A percentile compares a stretch with the other conserved stretches of the same genome.
Conservation (phyloP, 2,329 filamentous ascomycete species). For the Sporothrix protearum region DNA sequence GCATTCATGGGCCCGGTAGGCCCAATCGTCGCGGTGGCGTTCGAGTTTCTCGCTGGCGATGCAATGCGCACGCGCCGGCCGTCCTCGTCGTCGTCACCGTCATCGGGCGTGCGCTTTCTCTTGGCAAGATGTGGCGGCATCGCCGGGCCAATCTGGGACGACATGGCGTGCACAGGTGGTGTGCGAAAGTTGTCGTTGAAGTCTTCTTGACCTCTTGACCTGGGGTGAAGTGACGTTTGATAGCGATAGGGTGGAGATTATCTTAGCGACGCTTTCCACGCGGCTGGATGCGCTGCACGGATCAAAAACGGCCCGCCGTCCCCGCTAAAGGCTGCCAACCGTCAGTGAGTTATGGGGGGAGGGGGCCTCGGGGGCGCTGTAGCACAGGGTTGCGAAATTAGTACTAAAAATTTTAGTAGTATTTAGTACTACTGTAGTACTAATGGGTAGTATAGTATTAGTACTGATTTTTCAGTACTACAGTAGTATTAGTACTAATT, state of each 20-base stretch:
- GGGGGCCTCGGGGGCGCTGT: not conserved
- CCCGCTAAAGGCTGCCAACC: not conserved
- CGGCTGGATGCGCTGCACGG: slow-evolving; percentile 2
- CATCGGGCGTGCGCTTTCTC: slow-evolving; percentile 54
- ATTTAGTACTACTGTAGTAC: no score
- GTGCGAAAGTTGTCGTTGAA: not conserved
- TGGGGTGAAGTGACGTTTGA: not conserved
- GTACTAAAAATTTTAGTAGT: no score
- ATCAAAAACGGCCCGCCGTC: slow-evolving; percentile 24
- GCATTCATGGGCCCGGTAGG: slow-evolving; percentile 37
- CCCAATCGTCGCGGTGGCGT: not conserved
- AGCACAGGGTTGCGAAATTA: no score
- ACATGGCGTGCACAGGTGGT: slow-evolving; percentile 36
- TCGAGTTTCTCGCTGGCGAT: not conserved
- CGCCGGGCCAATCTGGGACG: slow-evolving; percentile 68
- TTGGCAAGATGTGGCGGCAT: slow-evolving; percentile 65
- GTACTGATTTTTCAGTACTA: no score
- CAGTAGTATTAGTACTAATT: no score
- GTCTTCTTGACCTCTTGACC: not conserved
- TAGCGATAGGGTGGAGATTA: not conserved
- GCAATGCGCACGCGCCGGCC: slow-evolving; percentile 18
- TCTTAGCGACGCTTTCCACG: slow-evolving; percentile 3
- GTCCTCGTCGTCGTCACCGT: slow-evolving; percentile 39
- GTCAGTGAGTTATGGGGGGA: not conserved
- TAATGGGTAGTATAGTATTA: no score